Evolutionary conservation across 768 basidiomycete genomes (phyloP).

Genomic region (Boletus sensibilis): DNA sequence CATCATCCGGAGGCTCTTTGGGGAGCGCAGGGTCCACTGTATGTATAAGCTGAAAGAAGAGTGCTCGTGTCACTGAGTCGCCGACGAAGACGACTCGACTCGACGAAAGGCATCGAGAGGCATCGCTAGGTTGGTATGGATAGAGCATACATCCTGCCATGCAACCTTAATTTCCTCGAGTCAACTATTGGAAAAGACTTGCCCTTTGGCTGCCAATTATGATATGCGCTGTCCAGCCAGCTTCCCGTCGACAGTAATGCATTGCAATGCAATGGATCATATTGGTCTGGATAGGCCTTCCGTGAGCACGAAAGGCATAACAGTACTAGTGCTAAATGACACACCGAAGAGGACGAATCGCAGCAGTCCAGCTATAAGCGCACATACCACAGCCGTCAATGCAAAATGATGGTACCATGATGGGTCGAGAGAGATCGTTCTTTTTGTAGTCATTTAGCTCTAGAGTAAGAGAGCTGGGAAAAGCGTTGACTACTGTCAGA

Average conservation of each 20-base stretch:
- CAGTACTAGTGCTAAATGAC: constrained; percentile 13
- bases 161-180: constrained; percentile 9
- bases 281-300: constrained; percentile 48
- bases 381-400: constrained; percentile 37
- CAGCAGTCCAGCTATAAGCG: constrained; percentile 43
- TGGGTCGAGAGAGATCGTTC: constrained; percentile 39
- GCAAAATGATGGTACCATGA: constrained; percentile 53
- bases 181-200: constrained; percentile 27
- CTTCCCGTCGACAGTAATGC: constrained; percentile 68
- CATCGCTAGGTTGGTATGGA: constrained; percentile 56
- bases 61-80: constrained; percentile 76
- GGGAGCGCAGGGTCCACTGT: constrained; percentile 58
- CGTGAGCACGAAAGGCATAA: constrained; percentile 5
- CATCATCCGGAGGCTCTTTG: constrained; percentile 49
- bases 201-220: constrained; percentile 88
- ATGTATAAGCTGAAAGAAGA: constrained; percentile 75
- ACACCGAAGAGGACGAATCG: constrained; percentile 46
- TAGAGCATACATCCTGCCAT: constrained; percentile 76
- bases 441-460: constrained; percentile 25
- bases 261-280: constrained; percentile 72
- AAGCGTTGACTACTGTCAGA: not conserved
- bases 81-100: constrained; percentile 74
- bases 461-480: not conserved
- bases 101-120: constrained; percentile 52
- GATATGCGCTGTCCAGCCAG: constrained; percentile 69